Conservation (phyloP, 169 alveolate species). For the Miamiensis avidus region DNA sequence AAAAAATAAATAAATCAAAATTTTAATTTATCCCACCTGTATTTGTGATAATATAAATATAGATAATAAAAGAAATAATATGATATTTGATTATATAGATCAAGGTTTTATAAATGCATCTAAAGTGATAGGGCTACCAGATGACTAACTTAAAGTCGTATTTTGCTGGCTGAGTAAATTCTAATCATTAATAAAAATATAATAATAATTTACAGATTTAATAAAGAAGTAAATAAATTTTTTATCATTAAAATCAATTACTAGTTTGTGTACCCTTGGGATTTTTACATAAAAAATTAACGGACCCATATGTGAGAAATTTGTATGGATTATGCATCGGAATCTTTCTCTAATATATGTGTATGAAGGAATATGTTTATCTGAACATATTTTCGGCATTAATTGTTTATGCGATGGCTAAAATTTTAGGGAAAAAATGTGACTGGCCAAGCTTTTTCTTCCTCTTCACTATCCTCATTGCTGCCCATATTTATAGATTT, state of each 20-base stretch:
- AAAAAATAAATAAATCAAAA: not conserved
- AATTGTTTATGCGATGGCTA: not conserved
- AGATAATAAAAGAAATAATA: too few relatives aligned
- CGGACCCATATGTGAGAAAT: constrained; percentile 12
- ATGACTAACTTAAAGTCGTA: constrained; percentile 8
- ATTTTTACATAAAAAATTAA: constrained; percentile 8
- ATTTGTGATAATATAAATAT: too few relatives aligned
- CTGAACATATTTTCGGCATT: not conserved
- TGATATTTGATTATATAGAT: not conserved
- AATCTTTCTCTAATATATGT: not conserved
- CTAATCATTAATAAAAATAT: too few relatives aligned
- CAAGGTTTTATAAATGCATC: too few relatives aligned
- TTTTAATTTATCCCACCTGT: too few relatives aligned
- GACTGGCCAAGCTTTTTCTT: constrained; percentile 7
- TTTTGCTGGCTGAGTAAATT: not conserved
- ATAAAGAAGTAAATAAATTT: too few relatives aligned
- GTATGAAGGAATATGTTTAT: constrained; percentile 19
- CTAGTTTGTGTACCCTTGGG: constrained; percentile 21
- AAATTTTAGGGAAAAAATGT: constrained; percentile 2
- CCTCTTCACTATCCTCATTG: not conserved
- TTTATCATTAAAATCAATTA: too few relatives aligned
- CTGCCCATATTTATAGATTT: constrained; percentile 13
- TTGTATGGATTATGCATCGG: constrained; percentile 4
- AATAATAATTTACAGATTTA: too few relatives aligned
- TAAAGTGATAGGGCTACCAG: not conserved